Conservation (phyloP, 192 early-diverging fungal species). For the Gaertneriomyces semiglobifer region DNA sequence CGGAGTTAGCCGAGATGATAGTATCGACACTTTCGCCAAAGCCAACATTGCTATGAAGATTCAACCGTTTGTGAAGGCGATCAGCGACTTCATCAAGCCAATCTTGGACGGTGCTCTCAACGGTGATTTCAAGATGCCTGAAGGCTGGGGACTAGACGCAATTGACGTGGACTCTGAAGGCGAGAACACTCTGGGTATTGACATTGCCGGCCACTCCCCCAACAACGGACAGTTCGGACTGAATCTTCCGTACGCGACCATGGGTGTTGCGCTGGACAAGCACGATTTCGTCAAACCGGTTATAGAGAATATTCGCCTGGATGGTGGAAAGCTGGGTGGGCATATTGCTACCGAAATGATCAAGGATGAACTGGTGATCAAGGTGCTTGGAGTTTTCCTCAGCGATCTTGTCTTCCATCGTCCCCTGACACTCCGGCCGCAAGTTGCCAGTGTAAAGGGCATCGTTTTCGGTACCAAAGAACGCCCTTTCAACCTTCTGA, state of each 20-base stretch:
- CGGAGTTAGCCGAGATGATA: slow-evolving; percentile 20
- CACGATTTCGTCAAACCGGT: slow-evolving; percentile 16
- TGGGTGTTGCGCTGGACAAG: not conserved
- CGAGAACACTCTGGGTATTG: slow-evolving; percentile 7
- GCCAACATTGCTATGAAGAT: slow-evolving; percentile 4
- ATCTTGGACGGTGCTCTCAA: not conserved
- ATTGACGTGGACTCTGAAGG: slow-evolving; percentile 17
- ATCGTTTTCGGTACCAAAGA: slow-evolving; percentile 27
- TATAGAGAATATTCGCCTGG: slow-evolving; percentile 25
- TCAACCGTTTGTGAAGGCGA: slow-evolving; percentile 1
- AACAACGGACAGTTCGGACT: slow-evolving; percentile 24
- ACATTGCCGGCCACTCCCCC: slow-evolving; percentile 25
- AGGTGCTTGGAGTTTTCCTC: slow-evolving; percentile 12
- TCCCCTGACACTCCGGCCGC: slow-evolving; percentile 6
- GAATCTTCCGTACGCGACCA: slow-evolving; percentile 13
- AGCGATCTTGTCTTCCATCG: slow-evolving; percentile 21
- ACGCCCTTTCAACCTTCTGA: slow-evolving; percentile 19
- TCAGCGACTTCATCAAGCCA: not conserved
- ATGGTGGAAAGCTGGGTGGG: slow-evolving; percentile 15
- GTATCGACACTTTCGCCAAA: slow-evolving; percentile 21
- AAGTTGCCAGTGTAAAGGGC: not conserved
- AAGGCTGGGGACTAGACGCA: slow-evolving; percentile 22
- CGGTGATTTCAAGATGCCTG: slow-evolving; percentile 12
- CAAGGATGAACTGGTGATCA: slow-evolving; percentile 1
- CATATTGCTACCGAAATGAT: slow-evolving; percentile 7